A percentile compares a stretch with the other conserved stretches of the same genome.
Evolutionary conservation across 805 yeast species (phyloP).

Genomic region (Yarrowia yakushimensis): DNA sequence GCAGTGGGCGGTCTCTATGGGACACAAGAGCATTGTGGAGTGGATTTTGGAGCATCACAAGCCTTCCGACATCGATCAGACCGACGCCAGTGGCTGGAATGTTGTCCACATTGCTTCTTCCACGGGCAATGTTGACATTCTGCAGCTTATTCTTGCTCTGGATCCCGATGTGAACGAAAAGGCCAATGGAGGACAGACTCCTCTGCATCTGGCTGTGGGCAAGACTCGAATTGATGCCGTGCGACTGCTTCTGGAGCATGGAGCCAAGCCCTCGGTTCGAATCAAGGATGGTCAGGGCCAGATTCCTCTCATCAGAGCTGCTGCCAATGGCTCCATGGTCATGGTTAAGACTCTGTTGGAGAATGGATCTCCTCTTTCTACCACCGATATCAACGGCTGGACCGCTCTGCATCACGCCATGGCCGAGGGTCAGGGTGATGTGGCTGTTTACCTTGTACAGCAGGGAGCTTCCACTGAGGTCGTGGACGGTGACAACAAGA

Average conservation of each 20-base stretch:
- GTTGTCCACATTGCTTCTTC: constrained; percentile 81
- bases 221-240: constrained; percentile 59
- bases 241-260: constrained; percentile 50
- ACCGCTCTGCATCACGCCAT: constrained; percentile 85
- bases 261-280: constrained; percentile 52
- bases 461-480: constrained; percentile 61
- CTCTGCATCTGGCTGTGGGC: constrained; percentile 72
- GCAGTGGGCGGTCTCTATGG: constrained; percentile 82
- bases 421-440: constrained; percentile 85
- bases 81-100: constrained; percentile 83
- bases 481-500: constrained; percentile 51
- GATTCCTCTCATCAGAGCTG: constrained; percentile 78
- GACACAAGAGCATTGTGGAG: constrained; percentile 48
- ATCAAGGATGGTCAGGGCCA: constrained; percentile 64
- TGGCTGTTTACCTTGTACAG: constrained; percentile 56
- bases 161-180: constrained; percentile 59
- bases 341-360: constrained; percentile 53
- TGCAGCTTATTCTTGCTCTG: constrained; percentile 45
- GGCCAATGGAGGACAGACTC: constrained; percentile 69
- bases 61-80: constrained; percentile 60
- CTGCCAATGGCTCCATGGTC: constrained; percentile 63
- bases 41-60: constrained; percentile 37
- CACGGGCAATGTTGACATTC: constrained; percentile 56
- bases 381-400: constrained; percentile 71
- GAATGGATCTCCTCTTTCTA: constrained; percentile 60